Percentiles rank a stretch among this genome's conserved stretches.
Conservation (phyloP, 2,329 filamentous ascomycete species). For the Aureobasidium leucospermi region DNA sequence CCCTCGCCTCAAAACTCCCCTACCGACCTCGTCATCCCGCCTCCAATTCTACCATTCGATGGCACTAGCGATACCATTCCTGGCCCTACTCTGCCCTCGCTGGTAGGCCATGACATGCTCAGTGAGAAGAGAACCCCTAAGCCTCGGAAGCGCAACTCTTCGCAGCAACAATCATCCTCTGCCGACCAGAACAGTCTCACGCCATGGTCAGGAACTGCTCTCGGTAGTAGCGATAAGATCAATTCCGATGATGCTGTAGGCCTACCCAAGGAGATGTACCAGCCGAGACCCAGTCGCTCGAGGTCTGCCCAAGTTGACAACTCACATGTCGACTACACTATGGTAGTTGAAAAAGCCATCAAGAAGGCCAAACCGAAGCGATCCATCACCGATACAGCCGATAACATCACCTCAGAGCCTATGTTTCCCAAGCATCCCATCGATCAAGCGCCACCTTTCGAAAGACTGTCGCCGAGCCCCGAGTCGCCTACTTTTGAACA, state of each 20-base stretch:
- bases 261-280: constrained; percentile 33
- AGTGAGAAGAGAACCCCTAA: neutral
- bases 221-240: constrained; percentile 18
- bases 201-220: constrained; percentile 5
- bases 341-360: constrained; percentile 21
- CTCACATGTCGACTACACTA: constrained; percentile 17
- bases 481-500: neutral
- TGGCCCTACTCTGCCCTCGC: constrained; percentile 1
- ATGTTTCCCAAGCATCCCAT: constrained; percentile 5
- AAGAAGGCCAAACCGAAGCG: constrained; percentile 38
- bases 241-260: constrained; percentile 28
- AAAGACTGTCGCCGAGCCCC: neutral
- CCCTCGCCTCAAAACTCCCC: neutral
- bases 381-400: neutral
- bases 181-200: constrained; percentile 3
- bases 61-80: constrained; percentile 7
- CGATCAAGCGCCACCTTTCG: neutral
- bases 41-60: neutral
- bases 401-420: neutral
- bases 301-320: constrained; percentile 19
- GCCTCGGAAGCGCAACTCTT: neutral
- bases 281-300: constrained; percentile 32
- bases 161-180: neutral
- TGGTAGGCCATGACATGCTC: neutral
- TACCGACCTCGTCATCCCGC: neutral